A percentile compares a stretch with the other conserved stretches of the same genome.
Evolutionary conservation across 148 eudicot species (phyloP).

Genomic region (Amaranthus hypochondriacus): DNA sequence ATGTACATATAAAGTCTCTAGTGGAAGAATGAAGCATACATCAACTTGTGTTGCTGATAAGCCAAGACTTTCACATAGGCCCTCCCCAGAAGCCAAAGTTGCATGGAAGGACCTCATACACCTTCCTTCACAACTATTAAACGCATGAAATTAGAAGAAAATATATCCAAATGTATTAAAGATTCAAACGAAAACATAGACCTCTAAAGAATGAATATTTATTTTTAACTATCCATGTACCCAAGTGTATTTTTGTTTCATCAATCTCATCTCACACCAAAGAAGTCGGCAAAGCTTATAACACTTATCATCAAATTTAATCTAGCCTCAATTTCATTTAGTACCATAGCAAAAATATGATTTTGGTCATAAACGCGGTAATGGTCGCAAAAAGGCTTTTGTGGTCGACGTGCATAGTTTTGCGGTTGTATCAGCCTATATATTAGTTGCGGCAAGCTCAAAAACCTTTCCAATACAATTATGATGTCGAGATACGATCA

Average conservation of each 20-base stretch:
- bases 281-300: no score
- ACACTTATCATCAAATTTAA: no score
- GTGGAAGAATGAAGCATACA: constrained; percentile 28
- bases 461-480: no score
- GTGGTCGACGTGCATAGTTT: no score
- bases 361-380: no score
- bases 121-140: constrained; percentile 68
- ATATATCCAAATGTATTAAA: not conserved
- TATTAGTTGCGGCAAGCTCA: no score
- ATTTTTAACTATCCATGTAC: not conserved
- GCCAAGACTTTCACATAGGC: constrained; percentile 57
- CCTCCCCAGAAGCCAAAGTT: constrained; percentile 52
- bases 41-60: constrained; percentile 44
- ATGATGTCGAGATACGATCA: no score
- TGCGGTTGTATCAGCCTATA: no score
- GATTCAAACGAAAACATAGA: not conserved
- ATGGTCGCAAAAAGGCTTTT: no score
- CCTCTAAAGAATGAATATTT: not conserved
- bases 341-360: no score
- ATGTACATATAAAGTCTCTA: constrained; percentile 10
- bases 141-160: constrained; percentile 5
- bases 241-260: not conserved
- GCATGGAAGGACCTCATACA: constrained; percentile 82
- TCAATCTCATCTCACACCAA: not conserved
- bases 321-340: no score